Evolutionary conservation across 2,329 filamentous ascomycete genomes (phyloP), one percentile per base, ranked within the genome.

Genomic region (Coniochaeta hoffmannii): DNA sequence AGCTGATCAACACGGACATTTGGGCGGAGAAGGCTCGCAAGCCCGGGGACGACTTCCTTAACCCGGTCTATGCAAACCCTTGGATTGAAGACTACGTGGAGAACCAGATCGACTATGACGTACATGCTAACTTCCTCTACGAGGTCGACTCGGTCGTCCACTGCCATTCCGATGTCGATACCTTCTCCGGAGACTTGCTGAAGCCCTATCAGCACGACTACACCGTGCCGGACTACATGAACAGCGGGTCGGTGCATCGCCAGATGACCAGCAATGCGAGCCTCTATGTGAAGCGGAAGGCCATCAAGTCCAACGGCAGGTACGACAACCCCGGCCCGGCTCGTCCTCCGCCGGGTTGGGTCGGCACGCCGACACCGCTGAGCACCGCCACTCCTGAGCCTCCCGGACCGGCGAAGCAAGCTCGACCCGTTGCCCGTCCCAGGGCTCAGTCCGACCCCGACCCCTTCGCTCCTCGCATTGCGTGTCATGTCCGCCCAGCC

Each of bases 401-500:
- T 14, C 6, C 24, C 19, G 22, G 7, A 8, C 30, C n/a, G 3
- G 19, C 2, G 41, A 46, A 46, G 41, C 41, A 19, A 28, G 24
- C 17, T 3, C 36, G n/a, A 24, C 12, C 22, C 26, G 12, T n/a
- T 28, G 19, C 11, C 11, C 19, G 24, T 15, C 9, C 19, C 41
- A 46, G 15, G 41, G 41, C 19, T 15, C 8, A 50, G 5, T n/a
- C 17, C 19, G 31, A 36, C 11, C 53, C 68, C 67, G 12, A 63
- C 17, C 56, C 44, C 9, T 63, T 56, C 44, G 54, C 60, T 1
- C 65, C 64, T 50, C 58, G 55, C 31, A 57, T 55, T 57, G 66
- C 49, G 9, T 76, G 72, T 44, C 65, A 71, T 41, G 57, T 81
- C 19, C 74, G 78, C 0, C 77, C 77, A 0, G 77, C 69, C 1